Percentiles rank a stretch among this genome's conserved stretches.
Evolutionary conservation across 495 filamentous ascomycete genomes (phyloP).

Genomic region (Penicillium malachiteum): DNA sequence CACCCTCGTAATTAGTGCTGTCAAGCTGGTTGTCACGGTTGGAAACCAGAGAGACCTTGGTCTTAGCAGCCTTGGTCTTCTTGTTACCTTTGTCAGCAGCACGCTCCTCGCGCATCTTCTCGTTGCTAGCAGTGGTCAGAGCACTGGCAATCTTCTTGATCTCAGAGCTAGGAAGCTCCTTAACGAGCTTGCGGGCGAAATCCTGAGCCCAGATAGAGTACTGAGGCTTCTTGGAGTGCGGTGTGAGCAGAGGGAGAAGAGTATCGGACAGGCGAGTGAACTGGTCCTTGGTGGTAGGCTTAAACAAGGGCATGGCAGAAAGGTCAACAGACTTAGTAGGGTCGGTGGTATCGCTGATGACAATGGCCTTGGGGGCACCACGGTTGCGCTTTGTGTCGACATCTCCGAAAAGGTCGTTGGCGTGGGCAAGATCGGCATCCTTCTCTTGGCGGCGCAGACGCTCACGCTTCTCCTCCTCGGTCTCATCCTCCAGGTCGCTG

Average conservation of each 20-base stretch:
- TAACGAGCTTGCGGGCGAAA: constrained; percentile 80
- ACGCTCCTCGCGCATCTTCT: constrained; percentile 99
- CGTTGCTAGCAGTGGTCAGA: constrained; percentile 83
- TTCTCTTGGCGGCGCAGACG: constrained; percentile 75
- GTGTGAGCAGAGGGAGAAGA: constrained; percentile 69
- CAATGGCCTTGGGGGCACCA: constrained; percentile 60
- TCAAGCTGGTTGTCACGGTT: constrained; percentile 68
- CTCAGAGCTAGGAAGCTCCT: constrained; percentile 84
- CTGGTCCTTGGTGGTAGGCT: constrained; percentile 80
- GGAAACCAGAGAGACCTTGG: constrained; percentile 78
- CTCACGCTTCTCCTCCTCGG: constrained; percentile 66
- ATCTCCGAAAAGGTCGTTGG: constrained; percentile 83
- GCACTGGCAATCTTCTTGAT: constrained; percentile 91
- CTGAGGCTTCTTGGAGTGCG: constrained; percentile 81
- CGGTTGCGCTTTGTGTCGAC: constrained; percentile 69
- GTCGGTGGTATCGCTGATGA: constrained; percentile 63
- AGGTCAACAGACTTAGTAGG: constrained; percentile 80
- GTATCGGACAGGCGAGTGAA: constrained; percentile 73
- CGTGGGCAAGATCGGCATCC: constrained; percentile 86
- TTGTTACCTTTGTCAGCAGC: constrained; percentile 89
- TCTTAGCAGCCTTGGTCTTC: constrained; percentile 94
- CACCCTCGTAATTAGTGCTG: constrained; percentile 70
- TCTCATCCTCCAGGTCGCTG: constrained; percentile 57
- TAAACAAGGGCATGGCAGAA: constrained; percentile 76
- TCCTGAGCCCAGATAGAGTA: constrained; percentile 89